Evolutionary conservation across 305 asterid genomes (phyloP).

Genomic region (Rubia peregrina): DNA sequence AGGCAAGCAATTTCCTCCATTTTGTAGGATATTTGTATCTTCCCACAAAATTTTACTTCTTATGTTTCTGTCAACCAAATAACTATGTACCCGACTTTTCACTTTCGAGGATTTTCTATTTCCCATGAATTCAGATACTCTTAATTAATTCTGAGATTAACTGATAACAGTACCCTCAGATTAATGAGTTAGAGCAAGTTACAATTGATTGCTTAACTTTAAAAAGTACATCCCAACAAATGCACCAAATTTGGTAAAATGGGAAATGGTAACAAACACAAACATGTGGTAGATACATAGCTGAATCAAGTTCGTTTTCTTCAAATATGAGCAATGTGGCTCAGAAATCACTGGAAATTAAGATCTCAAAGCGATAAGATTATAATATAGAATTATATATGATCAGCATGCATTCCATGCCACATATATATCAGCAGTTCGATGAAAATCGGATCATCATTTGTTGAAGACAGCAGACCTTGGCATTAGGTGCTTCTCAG

Average conservation of each 20-base stretch:
- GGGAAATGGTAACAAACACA: background rate
- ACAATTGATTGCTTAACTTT: background rate
- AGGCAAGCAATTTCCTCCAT: too few relatives aligned
- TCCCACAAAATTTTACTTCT: too few relatives aligned
- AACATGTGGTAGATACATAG: background rate
- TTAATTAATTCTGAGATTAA: background rate
- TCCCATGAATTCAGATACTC: too few relatives aligned
- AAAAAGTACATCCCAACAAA: background rate
- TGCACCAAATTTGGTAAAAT: background rate
- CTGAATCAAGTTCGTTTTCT: background rate
- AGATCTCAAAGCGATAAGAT: background rate
- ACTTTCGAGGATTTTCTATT: background rate
- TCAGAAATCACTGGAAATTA: background rate
- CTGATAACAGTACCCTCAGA: background rate
- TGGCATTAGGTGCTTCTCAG: constrained; percentile 40
- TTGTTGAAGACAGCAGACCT: constrained; percentile 41
- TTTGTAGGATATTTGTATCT: too few relatives aligned
- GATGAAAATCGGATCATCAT: constrained; percentile 6
- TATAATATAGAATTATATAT: background rate
- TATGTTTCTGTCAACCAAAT: too few relatives aligned
- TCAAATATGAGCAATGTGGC: background rate
- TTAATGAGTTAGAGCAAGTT: background rate
- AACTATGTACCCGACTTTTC: background rate
- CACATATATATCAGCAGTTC: background rate
- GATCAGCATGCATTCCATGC: background rate